Base-by-base conservation (phyloP, 2,329 filamentous ascomycete species). In the Calonectria henricotiae region DNA sequence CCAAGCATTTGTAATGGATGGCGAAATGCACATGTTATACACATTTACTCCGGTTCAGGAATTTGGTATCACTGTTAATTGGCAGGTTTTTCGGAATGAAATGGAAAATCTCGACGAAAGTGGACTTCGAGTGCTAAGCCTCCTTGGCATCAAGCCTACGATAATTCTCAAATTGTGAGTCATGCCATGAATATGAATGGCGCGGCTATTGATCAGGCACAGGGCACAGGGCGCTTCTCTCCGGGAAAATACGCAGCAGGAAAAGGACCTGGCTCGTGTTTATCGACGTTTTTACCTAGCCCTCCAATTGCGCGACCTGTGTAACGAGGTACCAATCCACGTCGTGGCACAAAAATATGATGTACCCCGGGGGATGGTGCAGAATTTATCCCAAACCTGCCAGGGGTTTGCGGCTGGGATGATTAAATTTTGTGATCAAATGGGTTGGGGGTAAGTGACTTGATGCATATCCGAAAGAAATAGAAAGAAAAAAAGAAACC, bases 331-430 rank as follows among this genome's bases (percentile, higher is more conserved):
- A 68, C 92, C 93, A 0, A 86, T 95, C 37, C 89, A 93, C 73
- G 82, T 86, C 3, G 91, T 95, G 32, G 91, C 93, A 30, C 85
- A 86, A 17, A 94, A 93, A 77, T 95, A 94, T 78, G 88, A 90
- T 71, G 89, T 90, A 69, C 90, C 92, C 9, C 88, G 93, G 23
- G 93, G 93, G 1, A 86, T 88, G 5, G 89, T 95, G 12, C 93
- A 95, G 80, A 93, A 87, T 23, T 85, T 95, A 1, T 89, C 92
- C 2, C 92, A 94, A 75, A 92, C 91, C 1, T 94, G 93, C 74
- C 90, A 94, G 73, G 93, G 93, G 0, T 95, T 95, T 77, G 93
- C 92, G 4, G 91, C 92, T 2, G 92, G 92, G 4, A 94, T 94
- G 86, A 89, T 95, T 70, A 94, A 93, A 74, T 95, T 95, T 77